Evolutionary conservation across 768 basidiomycete genomes (phyloP).

Genomic region (Leccinum uliginosum): DNA sequence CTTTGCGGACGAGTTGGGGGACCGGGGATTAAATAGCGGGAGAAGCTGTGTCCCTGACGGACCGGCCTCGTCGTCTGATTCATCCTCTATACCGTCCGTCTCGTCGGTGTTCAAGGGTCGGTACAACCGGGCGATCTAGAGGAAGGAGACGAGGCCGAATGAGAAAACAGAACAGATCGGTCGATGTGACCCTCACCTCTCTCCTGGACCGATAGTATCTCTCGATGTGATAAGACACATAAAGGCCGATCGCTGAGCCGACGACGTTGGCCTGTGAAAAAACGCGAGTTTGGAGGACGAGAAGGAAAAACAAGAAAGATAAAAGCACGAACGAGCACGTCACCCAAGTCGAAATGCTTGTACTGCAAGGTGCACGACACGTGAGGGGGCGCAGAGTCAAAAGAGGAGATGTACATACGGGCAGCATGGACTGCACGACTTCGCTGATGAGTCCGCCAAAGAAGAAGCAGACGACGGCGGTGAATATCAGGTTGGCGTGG

Average conservation of each 20-base stretch:
- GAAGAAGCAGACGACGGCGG: constrained; percentile 66
- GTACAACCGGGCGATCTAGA: constrained; percentile 73
- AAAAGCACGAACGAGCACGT: constrained; percentile 54
- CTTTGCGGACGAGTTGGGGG: constrained; percentile 15
- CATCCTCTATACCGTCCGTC: constrained; percentile 50
- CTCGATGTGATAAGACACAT: constrained; percentile 63
- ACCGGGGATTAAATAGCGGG: constrained; percentile 38
- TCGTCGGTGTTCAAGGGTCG: constrained; percentile 57
- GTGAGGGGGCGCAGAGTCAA: neutral
- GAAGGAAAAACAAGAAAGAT: rapidly evolving
- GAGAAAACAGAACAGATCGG: neutral
- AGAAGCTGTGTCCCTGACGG: constrained; percentile 51
- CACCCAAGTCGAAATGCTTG: constrained; percentile 69
- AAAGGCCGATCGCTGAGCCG: constrained; percentile 68
- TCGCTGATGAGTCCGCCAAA: constrained; percentile 81
- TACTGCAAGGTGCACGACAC: constrained; percentile 38
- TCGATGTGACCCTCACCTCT: constrained; percentile 48
- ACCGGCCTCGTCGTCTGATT: constrained; percentile 40
- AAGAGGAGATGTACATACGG: constrained; percentile 41
- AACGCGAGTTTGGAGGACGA: constrained; percentile 1
- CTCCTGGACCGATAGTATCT: constrained; percentile 72
- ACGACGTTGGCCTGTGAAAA: constrained; percentile 68
- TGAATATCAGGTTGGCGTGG: constrained; percentile 63
- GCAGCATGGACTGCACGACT: constrained; percentile 73
- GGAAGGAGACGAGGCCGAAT: neutral